Evolutionary conservation across 768 basidiomycete species (phyloP).

Genomic region (Calocera cornea): DNA sequence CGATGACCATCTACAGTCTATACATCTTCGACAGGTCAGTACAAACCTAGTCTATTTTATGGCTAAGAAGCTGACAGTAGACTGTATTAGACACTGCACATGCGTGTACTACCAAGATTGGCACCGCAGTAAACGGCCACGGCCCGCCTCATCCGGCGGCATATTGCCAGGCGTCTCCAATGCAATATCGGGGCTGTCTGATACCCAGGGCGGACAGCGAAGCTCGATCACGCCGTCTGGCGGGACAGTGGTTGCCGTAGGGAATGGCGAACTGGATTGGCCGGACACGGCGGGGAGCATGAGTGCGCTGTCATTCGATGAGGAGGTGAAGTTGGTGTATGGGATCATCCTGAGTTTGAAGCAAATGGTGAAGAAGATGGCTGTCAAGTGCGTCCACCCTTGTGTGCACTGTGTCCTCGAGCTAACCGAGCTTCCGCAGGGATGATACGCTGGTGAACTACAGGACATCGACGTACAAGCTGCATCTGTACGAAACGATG

Average conservation of each 20-base stretch:
- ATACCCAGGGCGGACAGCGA: conserved; percentile 17
- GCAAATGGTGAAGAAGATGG: conserved; percentile 91
- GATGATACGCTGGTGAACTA: conserved; percentile 87
- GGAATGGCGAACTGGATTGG: conserved; percentile 29
- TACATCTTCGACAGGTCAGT: conserved; percentile 84
- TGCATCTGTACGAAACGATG: conserved; percentile 82
- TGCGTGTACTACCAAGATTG: conserved; percentile 95
- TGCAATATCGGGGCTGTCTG: conserved; percentile 34
- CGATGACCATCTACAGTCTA: conserved; percentile 80
- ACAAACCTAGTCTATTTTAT: background rate
- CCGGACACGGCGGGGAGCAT: conserved; percentile 23
- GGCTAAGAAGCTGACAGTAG: conserved; percentile 8
- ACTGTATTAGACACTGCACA: conserved; percentile 56
- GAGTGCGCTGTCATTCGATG: conserved; percentile 76
- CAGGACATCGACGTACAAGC: conserved; percentile 80
- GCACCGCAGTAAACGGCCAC: conserved; percentile 65
- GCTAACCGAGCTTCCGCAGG: conserved; percentile 29
- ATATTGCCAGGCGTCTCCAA: conserved; percentile 72
- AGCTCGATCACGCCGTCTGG: conserved; percentile 52
- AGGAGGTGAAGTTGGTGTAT: conserved; percentile 94
- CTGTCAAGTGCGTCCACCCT: conserved; percentile 48
- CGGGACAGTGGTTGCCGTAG: conserved; percentile 54
- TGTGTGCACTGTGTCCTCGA: background rate
- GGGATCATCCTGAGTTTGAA: conserved; percentile 82
- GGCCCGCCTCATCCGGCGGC: conserved; percentile 50